Percentiles rank a stretch among this genome's conserved stretches.
Conservation (phyloP, 2,329 filamentous ascomycete genomes). For the Endoconidiophora polonica region DNA sequence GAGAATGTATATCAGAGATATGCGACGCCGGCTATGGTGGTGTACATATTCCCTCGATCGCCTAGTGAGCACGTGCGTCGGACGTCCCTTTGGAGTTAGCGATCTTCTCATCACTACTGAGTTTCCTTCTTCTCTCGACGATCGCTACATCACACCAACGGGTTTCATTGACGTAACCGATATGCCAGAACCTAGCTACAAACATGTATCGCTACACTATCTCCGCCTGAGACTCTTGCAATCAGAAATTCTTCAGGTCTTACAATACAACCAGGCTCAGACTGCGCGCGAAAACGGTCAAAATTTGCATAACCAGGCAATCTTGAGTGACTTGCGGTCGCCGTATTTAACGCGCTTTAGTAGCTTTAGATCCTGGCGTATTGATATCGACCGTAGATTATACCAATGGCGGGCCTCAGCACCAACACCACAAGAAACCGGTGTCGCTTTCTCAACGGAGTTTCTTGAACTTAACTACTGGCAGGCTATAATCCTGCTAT, state of each 20-base stretch:
- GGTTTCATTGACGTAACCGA: constrained; percentile 52
- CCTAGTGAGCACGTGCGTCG: constrained; percentile 88
- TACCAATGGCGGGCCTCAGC: constrained; percentile 75
- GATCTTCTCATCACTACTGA: constrained; percentile 93
- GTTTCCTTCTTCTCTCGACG: constrained; percentile 77
- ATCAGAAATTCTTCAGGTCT: constrained; percentile 84
- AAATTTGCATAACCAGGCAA: constrained; percentile 50
- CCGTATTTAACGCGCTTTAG: constrained; percentile 73
- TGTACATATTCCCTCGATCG: constrained; percentile 89
- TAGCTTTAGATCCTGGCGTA: constrained; percentile 75
- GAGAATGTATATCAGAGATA: constrained; percentile 70
- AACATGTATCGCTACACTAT: constrained; percentile 81
- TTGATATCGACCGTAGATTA: constrained; percentile 68
- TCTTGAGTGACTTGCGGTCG: constrained; percentile 63
- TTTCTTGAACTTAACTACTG: constrained; percentile 94
- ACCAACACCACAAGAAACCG: constrained; percentile 61
- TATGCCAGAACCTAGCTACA: constrained; percentile 59
- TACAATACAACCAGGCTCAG: constrained; percentile 82
- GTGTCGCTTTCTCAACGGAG: constrained; percentile 75
- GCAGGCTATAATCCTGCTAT: constrained; percentile 93
- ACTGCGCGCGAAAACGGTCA: constrained; percentile 51
- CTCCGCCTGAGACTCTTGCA: constrained; percentile 76
- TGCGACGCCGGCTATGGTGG: constrained; percentile 85
- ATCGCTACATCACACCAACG: constrained; percentile 66
- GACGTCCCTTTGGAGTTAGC: constrained; percentile 83